Evolutionary conservation across 371 early-diverging fungal genomes (phyloP).

Genomic region (Rozella allomycis): DNA sequence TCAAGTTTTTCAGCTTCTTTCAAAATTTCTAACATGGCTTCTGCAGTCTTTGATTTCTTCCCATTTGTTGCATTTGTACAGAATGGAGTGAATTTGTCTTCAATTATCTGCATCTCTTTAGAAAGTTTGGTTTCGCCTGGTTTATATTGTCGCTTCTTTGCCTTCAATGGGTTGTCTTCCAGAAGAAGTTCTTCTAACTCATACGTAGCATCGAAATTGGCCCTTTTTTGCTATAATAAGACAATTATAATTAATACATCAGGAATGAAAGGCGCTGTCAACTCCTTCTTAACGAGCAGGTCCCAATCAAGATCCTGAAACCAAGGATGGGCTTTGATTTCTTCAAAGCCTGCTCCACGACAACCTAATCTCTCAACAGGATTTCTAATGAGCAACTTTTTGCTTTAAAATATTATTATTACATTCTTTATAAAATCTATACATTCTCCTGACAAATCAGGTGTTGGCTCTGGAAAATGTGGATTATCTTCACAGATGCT

Average conservation of each 20-base stretch:
- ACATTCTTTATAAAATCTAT: conserved; percentile 5
- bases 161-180: conserved; percentile 55
- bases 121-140: not conserved
- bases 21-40: too few relatives aligned
- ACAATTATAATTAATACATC: conserved; percentile 6
- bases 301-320: conserved; percentile 19
- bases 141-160: conserved; percentile 7
- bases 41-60: too few relatives aligned
- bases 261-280: conserved; percentile 20
- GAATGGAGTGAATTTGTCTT: too few relatives aligned
- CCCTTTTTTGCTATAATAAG: conserved; percentile 8
- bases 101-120: too few relatives aligned
- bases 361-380: conserved; percentile 25
- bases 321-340: conserved; percentile 17
- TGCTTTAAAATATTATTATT: too few relatives aligned
- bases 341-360: conserved; percentile 2
- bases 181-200: conserved; percentile 75
- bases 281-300: conserved; percentile 14
- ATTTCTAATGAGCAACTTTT: conserved; percentile 21
- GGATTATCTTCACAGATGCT: not conserved
- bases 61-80: too few relatives aligned
- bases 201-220: conserved; percentile 75
- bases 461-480: conserved; percentile 1
- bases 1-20: too few relatives aligned
- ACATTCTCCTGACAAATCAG: conserved; percentile 4